Conservation (phyloP, 2,329 filamentous ascomycete species). For the Albifimbria verrucaria region DNA sequence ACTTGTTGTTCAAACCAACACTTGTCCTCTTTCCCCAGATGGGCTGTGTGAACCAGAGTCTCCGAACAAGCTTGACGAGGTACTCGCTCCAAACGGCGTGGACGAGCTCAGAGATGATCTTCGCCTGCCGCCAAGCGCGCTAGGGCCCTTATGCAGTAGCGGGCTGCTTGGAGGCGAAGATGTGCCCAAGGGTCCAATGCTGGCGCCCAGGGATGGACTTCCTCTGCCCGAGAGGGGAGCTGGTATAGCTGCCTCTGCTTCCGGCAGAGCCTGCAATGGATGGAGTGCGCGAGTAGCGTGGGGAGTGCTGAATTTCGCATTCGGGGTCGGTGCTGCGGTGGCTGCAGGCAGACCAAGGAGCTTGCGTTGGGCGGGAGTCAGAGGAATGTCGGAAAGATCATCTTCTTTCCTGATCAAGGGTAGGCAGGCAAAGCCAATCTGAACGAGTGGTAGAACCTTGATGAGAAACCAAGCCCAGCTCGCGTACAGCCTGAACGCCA, state of each 20-base stretch:
- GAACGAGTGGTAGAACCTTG: conserved; percentile 61
- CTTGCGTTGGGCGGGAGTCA: conserved; percentile 72
- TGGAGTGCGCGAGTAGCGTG: conserved; percentile 76
- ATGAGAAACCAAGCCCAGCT: conserved; percentile 43
- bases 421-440: conserved; percentile 66
- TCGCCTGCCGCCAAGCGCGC: conserved; percentile 42
- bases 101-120: conserved; percentile 62
- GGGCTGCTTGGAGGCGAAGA: conserved; percentile 47
- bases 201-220: conserved; percentile 39
- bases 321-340: conserved; percentile 60
- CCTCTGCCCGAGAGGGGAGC: conserved; percentile 56
- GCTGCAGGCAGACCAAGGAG: conserved; percentile 77
- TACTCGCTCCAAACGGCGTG: conserved; percentile 49
- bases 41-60: conserved; percentile 72
- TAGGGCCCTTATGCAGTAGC: conserved; percentile 66
- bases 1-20: conserved; percentile 84
- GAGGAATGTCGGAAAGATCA: conserved; percentile 80
- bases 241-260: conserved; percentile 53
- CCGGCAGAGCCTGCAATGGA: conserved; percentile 61
- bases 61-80: conserved; percentile 44
- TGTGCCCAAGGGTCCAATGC: conserved; percentile 36
- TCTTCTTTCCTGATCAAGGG: conserved; percentile 73
- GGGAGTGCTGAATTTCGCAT: conserved; percentile 76
- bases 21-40: conserved; percentile 62
- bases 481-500: conserved; percentile 31